A percentile compares a stretch with the other conserved stretches of the same genome.
These are phyloP conservation scores for Trichophyton equinum DNA, from an alignment of 2,329 filamentous ascomycete genomes.

Conservation along the genomic window DNA sequence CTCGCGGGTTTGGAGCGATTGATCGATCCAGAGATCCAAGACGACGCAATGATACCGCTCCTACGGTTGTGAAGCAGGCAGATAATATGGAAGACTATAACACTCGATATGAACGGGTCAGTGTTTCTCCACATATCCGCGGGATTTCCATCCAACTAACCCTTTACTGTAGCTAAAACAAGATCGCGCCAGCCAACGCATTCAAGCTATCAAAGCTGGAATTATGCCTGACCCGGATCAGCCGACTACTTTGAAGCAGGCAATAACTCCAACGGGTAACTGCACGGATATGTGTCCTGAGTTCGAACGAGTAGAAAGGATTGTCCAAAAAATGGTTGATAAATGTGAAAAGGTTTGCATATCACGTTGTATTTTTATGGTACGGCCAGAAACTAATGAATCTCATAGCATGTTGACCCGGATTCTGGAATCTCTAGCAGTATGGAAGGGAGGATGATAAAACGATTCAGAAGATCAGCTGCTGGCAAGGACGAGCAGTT, in stretches of 20 bases:
- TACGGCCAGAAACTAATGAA: background rate
- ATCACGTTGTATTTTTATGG: background rate
- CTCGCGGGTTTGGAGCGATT: slow-evolving; percentile 4
- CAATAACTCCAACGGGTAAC: slow-evolving; percentile 49
- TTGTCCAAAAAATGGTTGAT: slow-evolving; percentile 50
- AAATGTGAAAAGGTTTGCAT: slow-evolving; percentile 43
- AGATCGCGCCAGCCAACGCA: slow-evolving; percentile 38
- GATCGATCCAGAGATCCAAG: slow-evolving; percentile 14
- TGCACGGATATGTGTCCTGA: slow-evolving; percentile 55
- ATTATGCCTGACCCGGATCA: slow-evolving; percentile 48
- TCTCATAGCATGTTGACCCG: slow-evolving; percentile 24
- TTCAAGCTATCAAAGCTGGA: slow-evolving; percentile 40
- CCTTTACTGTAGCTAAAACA: slow-evolving; percentile 33
- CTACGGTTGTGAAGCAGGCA: background rate
- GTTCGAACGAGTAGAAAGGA: slow-evolving; percentile 49
- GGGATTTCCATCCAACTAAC: background rate
- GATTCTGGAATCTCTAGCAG: slow-evolving; percentile 23
- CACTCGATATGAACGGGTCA: slow-evolving; percentile 15
- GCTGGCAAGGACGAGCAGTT: slow-evolving; percentile 52
- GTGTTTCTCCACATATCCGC: background rate
- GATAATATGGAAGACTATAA: slow-evolving; percentile 10
- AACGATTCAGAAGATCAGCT: slow-evolving; percentile 50
- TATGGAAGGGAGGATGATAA: slow-evolving; percentile 43
- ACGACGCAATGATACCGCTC: background rate
- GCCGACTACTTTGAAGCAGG: slow-evolving; percentile 46